phyloP scores from a whole-genome alignment of 164 flowering plant species.

The Protea cynaroides region DNA sequence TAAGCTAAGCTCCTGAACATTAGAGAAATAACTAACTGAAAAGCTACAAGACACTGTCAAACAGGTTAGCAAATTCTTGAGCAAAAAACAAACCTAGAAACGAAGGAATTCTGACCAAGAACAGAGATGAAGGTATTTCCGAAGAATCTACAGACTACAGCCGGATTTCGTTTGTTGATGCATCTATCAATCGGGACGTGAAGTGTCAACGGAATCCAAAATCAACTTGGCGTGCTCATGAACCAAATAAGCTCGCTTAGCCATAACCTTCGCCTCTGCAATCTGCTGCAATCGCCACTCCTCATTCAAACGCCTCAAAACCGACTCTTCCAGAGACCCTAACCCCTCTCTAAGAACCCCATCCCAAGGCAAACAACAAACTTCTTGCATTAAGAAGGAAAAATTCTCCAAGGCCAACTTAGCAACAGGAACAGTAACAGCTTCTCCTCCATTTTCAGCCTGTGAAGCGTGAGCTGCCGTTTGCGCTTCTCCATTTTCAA shows the following conservation, averaged over 20 bases:
- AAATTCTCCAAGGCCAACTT: not conserved
- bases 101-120: too few relatives aligned
- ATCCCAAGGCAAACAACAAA: not conserved
- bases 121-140: too few relatives aligned
- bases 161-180: not conserved
- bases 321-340: not conserved
- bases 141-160: not conserved
- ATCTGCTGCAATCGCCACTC: conserved; percentile 12
- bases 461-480: not conserved
- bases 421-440: not conserved
- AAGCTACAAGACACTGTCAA: too few relatives aligned
- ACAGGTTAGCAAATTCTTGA: too few relatives aligned
- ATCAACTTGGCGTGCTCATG: conserved; percentile 5
- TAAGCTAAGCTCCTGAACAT: too few relatives aligned
- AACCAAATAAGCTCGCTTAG: not conserved
- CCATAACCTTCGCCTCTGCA: conserved; percentile 3
- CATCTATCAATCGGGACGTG: not conserved
- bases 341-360: conserved; percentile 3
- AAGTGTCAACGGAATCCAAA: conserved; percentile 2
- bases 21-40: too few relatives aligned
- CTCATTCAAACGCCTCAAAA: conserved; percentile 2
- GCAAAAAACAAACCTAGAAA: not conserved
- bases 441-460: not conserved
- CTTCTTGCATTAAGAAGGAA: conserved; percentile 3
- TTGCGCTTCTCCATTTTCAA: not conserved